These are phyloP conservation scores for Laetiporus sulphureus DNA, from an alignment of 1,284 basidiomycete genomes.

Conservation along the genomic window DNA sequence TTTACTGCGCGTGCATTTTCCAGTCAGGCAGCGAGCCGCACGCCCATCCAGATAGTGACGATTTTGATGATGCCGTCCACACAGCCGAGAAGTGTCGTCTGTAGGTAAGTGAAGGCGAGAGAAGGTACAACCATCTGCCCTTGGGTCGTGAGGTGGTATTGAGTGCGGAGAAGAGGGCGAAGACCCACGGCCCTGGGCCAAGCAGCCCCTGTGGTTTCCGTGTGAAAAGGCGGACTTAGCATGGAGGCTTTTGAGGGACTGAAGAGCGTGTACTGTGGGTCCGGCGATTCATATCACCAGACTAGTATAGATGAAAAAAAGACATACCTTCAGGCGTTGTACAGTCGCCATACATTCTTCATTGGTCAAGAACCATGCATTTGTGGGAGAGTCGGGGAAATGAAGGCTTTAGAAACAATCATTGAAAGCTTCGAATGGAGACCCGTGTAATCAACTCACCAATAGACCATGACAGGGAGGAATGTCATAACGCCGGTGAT, in stretches of 20 bases:
- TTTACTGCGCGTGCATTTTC: slow-evolving; percentile 46
- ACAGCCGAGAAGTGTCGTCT: slow-evolving; percentile 63
- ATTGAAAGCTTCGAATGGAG: not conserved
- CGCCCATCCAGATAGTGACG: slow-evolving; percentile 50
- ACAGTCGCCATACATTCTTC: slow-evolving; percentile 57
- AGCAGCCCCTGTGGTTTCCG: slow-evolving; percentile 43
- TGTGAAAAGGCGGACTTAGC: not conserved
- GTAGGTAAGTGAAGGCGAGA: slow-evolving; percentile 54
- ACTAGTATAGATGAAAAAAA: not conserved
- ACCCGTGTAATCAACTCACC: slow-evolving; percentile 28
- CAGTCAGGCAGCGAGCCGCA: slow-evolving; percentile 46
- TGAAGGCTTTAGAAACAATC: slow-evolving; percentile 38
- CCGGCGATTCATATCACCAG: not conserved
- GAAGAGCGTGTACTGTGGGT: slow-evolving; percentile 29
- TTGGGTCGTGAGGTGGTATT: slow-evolving; percentile 63
- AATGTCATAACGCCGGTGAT: slow-evolving; percentile 62
- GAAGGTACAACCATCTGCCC: slow-evolving; percentile 56
- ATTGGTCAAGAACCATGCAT: slow-evolving; percentile 62
- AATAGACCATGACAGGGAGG: slow-evolving; percentile 43
- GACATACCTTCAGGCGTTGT: slow-evolving; percentile 52
- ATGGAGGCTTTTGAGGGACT: not conserved
- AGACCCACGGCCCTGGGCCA: slow-evolving; percentile 66
- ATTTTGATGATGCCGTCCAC: slow-evolving; percentile 64
- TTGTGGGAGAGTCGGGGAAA: slow-evolving; percentile 67
- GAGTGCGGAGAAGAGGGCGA: slow-evolving; percentile 53